Conservation (phyloP, 495 filamentous ascomycete species). For the Aspergillus steynii region DNA sequence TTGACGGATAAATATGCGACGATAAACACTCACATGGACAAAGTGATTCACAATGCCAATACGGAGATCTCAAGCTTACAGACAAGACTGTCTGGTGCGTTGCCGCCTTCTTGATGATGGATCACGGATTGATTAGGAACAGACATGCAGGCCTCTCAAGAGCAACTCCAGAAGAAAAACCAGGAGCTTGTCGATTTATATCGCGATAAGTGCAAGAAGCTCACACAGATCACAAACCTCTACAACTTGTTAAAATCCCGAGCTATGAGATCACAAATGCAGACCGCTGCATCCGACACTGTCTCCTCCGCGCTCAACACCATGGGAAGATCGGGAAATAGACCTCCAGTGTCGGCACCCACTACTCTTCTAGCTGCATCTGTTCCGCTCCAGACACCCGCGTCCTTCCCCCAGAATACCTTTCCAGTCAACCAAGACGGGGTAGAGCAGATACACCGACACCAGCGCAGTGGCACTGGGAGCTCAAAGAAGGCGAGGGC, state of each 20-base stretch:
- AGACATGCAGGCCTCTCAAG: conserved; percentile 69
- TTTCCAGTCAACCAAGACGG: conserved; percentile 38
- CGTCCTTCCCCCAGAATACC: conserved; percentile 19
- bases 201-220: conserved; percentile 72
- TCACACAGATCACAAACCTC: conserved; percentile 77
- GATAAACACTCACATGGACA: conserved; percentile 73
- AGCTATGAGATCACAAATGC: conserved; percentile 66
- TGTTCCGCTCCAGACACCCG: conserved; percentile 27
- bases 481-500: conserved; percentile 34
- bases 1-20: conserved; percentile 72
- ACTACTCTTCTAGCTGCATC: conserved; percentile 8
- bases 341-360: conserved; percentile 11
- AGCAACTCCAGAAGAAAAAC: conserved; percentile 70
- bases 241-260: conserved; percentile 81
- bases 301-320: conserved; percentile 58
- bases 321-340: conserved; percentile 22
- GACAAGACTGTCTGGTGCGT: conserved; percentile 56
- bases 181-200: conserved; percentile 69
- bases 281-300: conserved; percentile 68
- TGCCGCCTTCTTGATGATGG: not conserved
- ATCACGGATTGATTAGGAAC: conserved; percentile 8
- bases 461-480: conserved; percentile 51
- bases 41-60: conserved; percentile 80
- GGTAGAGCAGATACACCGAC: conserved; percentile 44
- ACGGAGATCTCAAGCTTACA: conserved; percentile 70